Percentiles rank a stretch among this genome's conserved stretches.
These are phyloP conservation scores for Saccharomycopsis crataegensis DNA, from an alignment of 1,139 yeast species.

Conservation along the genomic window DNA sequence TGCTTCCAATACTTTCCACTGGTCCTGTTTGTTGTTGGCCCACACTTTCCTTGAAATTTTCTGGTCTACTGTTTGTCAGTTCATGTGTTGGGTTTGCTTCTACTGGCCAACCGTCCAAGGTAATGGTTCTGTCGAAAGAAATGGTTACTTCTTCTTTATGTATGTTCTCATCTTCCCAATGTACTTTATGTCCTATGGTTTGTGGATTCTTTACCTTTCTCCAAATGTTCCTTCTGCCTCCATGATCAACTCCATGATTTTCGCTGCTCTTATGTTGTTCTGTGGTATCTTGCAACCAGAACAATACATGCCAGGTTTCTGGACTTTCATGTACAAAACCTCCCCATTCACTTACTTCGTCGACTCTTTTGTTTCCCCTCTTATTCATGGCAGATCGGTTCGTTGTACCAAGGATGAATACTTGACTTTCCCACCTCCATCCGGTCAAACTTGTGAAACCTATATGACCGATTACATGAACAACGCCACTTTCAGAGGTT, in stretches of 20 bases:
- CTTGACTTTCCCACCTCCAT: constrained; percentile 41
- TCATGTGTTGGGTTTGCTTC: constrained; percentile 33
- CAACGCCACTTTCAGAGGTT: constrained; percentile 34
- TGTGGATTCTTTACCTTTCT: constrained; percentile 40
- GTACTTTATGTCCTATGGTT: constrained; percentile 41
- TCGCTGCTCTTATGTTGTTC: constrained; percentile 44
- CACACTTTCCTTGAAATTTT: constrained; percentile 36
- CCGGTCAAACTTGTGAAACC: constrained; percentile 39
- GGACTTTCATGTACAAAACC: constrained; percentile 50
- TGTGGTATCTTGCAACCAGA: constrained; percentile 51
- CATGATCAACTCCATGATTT: constrained; percentile 39
- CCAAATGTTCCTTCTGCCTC: constrained; percentile 42
- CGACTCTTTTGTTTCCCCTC: constrained; percentile 37
- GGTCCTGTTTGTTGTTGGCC: constrained; percentile 38
- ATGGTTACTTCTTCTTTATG: constrained; percentile 38
- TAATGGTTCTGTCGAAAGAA: constrained; percentile 25
- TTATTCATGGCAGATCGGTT: constrained; percentile 37
- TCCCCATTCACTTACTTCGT: constrained; percentile 53
- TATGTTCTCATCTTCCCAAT: constrained; percentile 38
- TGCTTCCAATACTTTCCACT: constrained; percentile 56
- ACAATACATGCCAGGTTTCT: constrained; percentile 45
- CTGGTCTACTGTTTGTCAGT: constrained; percentile 27
- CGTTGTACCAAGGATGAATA: constrained; percentile 40
- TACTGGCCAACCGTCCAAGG: constrained; percentile 40
- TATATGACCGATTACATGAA: constrained; percentile 34